Conservation (phyloP, 2,329 filamentous ascomycete species). For the Ophiostoma australiae region DNA sequence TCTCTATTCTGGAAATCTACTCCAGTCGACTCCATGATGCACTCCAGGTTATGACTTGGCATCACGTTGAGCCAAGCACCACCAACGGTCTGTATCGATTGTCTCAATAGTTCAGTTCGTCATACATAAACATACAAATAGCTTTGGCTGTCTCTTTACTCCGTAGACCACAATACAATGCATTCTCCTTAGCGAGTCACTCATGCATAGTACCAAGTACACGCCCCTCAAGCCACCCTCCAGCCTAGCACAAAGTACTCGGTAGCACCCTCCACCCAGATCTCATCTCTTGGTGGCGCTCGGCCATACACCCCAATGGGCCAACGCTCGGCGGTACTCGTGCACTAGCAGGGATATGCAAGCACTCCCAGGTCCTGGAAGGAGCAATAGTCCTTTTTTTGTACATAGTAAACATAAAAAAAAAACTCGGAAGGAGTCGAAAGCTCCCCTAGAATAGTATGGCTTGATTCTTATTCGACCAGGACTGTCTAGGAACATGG, state of each 20-base stretch:
- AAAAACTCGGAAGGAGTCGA: background rate
- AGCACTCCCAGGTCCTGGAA: background rate
- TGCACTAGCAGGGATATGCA: constrained; percentile 12
- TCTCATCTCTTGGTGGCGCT: constrained; percentile 13
- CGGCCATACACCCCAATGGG: constrained; percentile 29
- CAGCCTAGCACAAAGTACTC: background rate
- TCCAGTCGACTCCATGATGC: too few relatives aligned
- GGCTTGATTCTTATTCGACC: background rate
- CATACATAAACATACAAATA: too few relatives aligned
- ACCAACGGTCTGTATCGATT: constrained; percentile 1
- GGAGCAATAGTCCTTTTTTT: background rate
- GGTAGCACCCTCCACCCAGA: background rate
- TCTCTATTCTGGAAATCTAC: background rate
- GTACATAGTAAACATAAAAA: background rate
- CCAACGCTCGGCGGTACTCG: constrained; percentile 33
- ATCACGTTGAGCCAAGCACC: constrained; percentile 11
- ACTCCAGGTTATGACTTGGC: background rate
- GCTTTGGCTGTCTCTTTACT: too few relatives aligned
- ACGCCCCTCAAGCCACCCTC: background rate
- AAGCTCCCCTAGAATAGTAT: background rate
- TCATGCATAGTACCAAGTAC: background rate
- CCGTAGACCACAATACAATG: too few relatives aligned
- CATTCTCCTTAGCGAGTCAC: background rate
- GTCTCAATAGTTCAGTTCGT: background rate
- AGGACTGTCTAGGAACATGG: background rate